A percentile compares a stretch with the other conserved stretches of the same genome.
phyloP scores from a whole-genome alignment of 768 basidiomycete species.

The Rhizopogon vesiculosus region DNA sequence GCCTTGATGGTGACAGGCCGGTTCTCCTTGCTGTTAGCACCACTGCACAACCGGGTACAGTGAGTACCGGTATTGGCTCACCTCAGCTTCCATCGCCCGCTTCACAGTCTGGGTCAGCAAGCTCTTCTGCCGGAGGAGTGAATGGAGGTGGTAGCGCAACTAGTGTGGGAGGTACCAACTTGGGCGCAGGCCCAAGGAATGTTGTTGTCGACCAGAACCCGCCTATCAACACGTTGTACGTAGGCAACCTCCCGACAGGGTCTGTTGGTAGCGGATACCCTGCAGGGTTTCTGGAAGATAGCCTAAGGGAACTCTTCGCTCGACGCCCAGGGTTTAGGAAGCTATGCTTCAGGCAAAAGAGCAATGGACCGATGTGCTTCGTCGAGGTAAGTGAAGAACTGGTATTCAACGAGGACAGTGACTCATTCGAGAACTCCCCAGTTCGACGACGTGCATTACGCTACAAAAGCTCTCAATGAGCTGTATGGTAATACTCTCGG shows the following conservation, averaged over 20 bases:
- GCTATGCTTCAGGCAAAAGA: slow-evolving; percentile 93
- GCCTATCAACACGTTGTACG: slow-evolving; percentile 98
- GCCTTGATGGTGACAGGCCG: slow-evolving; percentile 29
- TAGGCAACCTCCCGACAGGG: slow-evolving; percentile 92
- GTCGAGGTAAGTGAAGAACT: slow-evolving; percentile 66
- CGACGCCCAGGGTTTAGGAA: slow-evolving; percentile 82
- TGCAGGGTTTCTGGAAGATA: slow-evolving; percentile 82
- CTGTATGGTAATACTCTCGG: slow-evolving; percentile 89
- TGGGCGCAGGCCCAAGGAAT: slow-evolving; percentile 28
- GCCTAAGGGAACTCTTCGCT: slow-evolving; percentile 76
- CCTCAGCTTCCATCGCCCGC: slow-evolving; percentile 77
- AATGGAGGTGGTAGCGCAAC: slow-evolving; percentile 26
- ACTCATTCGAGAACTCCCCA: slow-evolving; percentile 22
- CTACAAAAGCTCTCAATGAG: slow-evolving; percentile 83
- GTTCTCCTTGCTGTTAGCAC: slow-evolving; percentile 44
- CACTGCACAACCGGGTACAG: slow-evolving; percentile 27
- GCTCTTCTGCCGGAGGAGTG: slow-evolving; percentile 21
- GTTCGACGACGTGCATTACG: slow-evolving; percentile 88
- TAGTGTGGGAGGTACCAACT: slow-evolving; percentile 19
- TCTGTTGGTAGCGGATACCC: slow-evolving; percentile 68
- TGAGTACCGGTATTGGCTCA: slow-evolving; percentile 48
- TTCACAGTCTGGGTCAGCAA: slow-evolving; percentile 54
- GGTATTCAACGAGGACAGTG: background rate
- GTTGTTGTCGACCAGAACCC: slow-evolving; percentile 83
- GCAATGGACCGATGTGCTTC: slow-evolving; percentile 98